These are phyloP conservation scores for Haematococcus lacustris DNA, from an alignment of 139 green algal species.

Conservation along the genomic window DNA sequence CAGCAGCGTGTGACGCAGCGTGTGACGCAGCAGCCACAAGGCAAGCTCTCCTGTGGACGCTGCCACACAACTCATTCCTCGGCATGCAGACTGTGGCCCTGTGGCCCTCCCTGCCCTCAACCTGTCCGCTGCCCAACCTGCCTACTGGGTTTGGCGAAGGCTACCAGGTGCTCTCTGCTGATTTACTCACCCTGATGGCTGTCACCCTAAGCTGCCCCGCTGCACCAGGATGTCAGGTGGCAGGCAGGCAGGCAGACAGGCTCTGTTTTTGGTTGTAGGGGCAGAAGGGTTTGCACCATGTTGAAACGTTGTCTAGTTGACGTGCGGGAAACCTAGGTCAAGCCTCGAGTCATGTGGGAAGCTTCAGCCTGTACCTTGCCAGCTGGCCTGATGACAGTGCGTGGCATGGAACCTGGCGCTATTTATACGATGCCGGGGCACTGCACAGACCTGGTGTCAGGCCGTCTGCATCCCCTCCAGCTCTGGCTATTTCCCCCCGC, in stretches of 20 bases:
- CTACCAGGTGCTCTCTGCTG: background rate
- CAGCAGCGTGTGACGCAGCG: no score
- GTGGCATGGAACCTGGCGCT: no score
- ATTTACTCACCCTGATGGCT: background rate
- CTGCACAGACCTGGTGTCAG: no score
- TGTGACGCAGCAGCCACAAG: no score
- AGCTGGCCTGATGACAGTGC: no score
- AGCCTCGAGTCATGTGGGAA: background rate
- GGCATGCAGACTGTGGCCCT: no score
- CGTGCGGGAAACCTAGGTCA: background rate
- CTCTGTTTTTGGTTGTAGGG: background rate
- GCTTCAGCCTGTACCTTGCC: background rate
- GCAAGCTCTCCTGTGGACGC: no score
- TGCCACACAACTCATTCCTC: no score
- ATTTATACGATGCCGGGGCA: no score
- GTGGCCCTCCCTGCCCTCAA: no score
- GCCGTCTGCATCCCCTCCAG: no score
- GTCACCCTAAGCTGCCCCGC: background rate
- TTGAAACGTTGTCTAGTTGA: background rate
- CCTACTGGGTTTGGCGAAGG: background rate
- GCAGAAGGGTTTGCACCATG: background rate
- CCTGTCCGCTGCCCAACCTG: background rate
- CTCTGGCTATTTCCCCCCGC: no score
- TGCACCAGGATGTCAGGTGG: background rate
- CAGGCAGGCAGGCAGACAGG: background rate